Conservation (phyloP, 2,329 filamentous ascomycete genomes). For the Cytospora piceae region DNA sequence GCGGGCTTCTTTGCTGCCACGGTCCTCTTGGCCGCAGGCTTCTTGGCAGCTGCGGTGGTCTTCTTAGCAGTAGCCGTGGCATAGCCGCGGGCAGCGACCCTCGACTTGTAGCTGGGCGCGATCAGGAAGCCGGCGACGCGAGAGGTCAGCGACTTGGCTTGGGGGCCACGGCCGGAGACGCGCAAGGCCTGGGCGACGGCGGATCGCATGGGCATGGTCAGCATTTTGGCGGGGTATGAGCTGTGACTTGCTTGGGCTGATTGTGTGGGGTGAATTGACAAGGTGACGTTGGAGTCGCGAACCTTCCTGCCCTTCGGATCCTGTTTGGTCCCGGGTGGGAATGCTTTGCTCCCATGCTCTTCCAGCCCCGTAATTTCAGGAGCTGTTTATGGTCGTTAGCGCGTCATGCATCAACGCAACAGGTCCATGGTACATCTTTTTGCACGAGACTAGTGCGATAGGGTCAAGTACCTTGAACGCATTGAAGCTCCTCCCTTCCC, state of each 20-base stretch:
- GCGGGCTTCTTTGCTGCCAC: conserved; percentile 28
- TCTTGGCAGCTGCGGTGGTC: conserved; percentile 33
- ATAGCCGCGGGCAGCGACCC: conserved; percentile 30
- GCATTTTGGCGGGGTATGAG: conserved; percentile 16
- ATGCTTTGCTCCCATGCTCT: background rate
- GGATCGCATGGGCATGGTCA: conserved; percentile 19
- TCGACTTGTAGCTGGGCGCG: conserved; percentile 25
- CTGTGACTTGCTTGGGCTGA: conserved; percentile 1
- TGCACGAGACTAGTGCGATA: background rate
- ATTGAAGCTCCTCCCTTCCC: conserved; percentile 16
- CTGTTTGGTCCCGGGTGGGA: conserved; percentile 4
- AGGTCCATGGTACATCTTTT: background rate
- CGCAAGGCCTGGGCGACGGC: conserved; percentile 24
- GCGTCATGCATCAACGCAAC: background rate
- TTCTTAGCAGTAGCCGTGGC: conserved; percentile 29
- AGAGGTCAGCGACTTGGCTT: conserved; percentile 22
- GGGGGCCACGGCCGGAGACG: conserved; percentile 18
- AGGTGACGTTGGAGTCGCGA: conserved; percentile 11
- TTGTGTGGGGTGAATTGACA: conserved; percentile 9
- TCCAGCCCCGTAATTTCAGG: conserved; percentile 3
- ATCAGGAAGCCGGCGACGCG: conserved; percentile 27
- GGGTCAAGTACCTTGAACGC: background rate
- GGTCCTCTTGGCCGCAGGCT: conserved; percentile 33
- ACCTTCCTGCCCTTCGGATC: background rate
- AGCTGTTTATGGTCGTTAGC: conserved; percentile 4